phyloP scores from a whole-genome alignment of 1,284 basidiomycete genomes.

The Vanrija sp. region DNA sequence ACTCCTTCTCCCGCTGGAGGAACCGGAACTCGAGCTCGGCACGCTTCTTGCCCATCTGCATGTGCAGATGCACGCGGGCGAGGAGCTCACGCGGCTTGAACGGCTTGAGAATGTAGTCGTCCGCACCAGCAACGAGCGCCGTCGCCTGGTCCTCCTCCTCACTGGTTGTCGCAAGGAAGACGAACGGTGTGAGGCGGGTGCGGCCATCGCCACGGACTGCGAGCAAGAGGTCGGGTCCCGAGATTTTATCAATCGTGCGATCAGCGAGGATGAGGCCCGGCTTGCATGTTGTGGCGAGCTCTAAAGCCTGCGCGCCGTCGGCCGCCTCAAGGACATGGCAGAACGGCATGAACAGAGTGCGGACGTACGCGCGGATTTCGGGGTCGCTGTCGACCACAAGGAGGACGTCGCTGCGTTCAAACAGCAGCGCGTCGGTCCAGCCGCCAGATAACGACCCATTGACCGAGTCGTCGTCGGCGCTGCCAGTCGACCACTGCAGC shows the following conservation, averaged over 20 bases:
- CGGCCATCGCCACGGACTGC: slow-evolving; percentile 8
- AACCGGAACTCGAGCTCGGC: slow-evolving; percentile 24
- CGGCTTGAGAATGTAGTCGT: slow-evolving; percentile 35
- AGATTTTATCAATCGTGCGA: slow-evolving; percentile 35
- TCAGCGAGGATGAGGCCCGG: slow-evolving; percentile 27
- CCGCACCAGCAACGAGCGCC: slow-evolving; percentile 40
- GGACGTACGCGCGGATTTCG: slow-evolving; percentile 32
- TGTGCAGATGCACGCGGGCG: slow-evolving; percentile 36
- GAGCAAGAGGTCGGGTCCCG: slow-evolving; percentile 16
- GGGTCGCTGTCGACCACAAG: slow-evolving; percentile 29
- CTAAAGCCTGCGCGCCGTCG: slow-evolving; percentile 39
- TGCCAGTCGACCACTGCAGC: background rate
- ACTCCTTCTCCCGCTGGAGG: slow-evolving; percentile 26
- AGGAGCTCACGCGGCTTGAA: slow-evolving; percentile 42
- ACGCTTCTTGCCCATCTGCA: slow-evolving; percentile 32
- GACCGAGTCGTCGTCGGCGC: background rate
- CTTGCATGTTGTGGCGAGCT: slow-evolving; percentile 19
- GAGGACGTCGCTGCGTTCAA: slow-evolving; percentile 24
- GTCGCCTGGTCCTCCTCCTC: slow-evolving; percentile 24
- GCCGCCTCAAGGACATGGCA: slow-evolving; percentile 38
- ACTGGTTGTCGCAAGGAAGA: slow-evolving; percentile 14
- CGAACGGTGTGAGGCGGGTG: slow-evolving; percentile 13
- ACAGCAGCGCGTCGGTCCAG: slow-evolving; percentile 16
- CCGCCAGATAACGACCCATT: background rate
- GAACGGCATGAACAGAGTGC: slow-evolving; percentile 28